A percentile compares a stretch with the other conserved stretches of the same genome.
phyloP scores from a whole-genome alignment of 768 basidiomycete species.

The Omphalotus guepiniiformis region DNA sequence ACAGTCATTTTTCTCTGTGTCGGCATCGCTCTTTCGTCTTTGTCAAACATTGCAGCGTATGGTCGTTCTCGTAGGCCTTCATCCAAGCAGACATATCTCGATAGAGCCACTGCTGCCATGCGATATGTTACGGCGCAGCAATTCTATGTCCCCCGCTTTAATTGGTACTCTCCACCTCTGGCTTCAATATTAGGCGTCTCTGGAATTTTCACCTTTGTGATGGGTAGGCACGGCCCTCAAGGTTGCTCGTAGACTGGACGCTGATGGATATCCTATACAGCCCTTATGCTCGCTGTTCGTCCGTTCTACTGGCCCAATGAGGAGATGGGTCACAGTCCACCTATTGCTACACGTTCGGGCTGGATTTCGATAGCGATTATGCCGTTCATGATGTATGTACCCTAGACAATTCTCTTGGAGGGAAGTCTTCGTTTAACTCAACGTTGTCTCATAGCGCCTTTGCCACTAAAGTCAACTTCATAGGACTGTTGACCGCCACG shows the following conservation, averaged over 20 bases:
- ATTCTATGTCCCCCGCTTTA: conserved; percentile 15
- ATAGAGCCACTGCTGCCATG: conserved; percentile 15
- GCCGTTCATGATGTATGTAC: conserved; percentile 17
- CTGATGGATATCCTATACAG: neutral
- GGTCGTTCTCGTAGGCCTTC: conserved; percentile 11
- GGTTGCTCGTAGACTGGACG: neutral
- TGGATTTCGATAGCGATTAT: conserved; percentile 21
- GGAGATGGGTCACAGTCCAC: conserved; percentile 14
- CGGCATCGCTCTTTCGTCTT: conserved; percentile 14
- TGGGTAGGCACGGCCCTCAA: conserved; percentile 15
- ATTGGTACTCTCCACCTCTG: conserved; percentile 26
- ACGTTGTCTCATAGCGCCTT: conserved; percentile 22
- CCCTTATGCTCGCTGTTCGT: conserved; percentile 7
- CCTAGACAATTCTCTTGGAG: neutral
- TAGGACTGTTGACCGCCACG: conserved; percentile 25
- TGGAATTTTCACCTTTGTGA: conserved; percentile 20
- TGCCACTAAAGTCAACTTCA: conserved; percentile 31
- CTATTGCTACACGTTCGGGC: conserved; percentile 14
- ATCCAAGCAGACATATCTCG: too few relatives aligned
- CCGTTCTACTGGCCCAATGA: conserved; percentile 14
- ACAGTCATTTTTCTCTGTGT: conserved; percentile 27
- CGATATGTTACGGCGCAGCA: conserved; percentile 22
- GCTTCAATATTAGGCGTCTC: conserved; percentile 21
- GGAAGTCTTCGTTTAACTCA: neutral
- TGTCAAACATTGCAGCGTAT: conserved; percentile 10